Percentiles rank a stretch among this genome's conserved stretches.
Conservation (phyloP, 768 basidiomycete species). For the Podaxis mareebaensis region DNA sequence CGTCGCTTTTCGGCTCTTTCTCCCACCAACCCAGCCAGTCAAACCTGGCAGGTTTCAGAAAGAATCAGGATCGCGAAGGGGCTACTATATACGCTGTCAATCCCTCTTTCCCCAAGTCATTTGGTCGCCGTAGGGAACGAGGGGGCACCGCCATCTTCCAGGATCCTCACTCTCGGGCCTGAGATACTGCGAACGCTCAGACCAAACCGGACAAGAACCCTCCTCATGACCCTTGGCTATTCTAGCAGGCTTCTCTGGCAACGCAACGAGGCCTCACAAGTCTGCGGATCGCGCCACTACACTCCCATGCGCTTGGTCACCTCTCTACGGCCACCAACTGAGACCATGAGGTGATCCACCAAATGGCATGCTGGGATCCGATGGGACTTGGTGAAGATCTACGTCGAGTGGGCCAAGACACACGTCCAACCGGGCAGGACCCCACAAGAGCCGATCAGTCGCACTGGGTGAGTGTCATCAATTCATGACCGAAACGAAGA, state of each 20-base stretch:
- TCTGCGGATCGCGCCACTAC: not conserved
- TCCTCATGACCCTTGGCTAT: not conserved
- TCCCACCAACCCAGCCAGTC: not conserved
- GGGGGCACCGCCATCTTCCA: not conserved
- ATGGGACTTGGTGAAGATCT: not conserved
- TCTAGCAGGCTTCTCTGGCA: not conserved
- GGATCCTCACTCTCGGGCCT: not conserved
- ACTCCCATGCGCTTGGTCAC: not conserved
- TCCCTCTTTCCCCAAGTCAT: not conserved
- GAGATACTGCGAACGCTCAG: not conserved
- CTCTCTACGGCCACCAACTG: not conserved
- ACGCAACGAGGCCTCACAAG: not conserved
- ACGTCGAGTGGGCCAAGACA: not conserved
- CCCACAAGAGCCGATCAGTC: conserved; percentile 10
- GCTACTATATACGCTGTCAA: too few species aligned
- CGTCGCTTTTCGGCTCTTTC: not conserved
- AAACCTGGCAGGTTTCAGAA: not conserved
- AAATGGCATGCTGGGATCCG: not conserved
- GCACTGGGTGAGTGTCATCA: conserved; percentile 2
- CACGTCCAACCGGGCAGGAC: not conserved
- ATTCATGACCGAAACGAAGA: not conserved
- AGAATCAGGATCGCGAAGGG: too few species aligned
- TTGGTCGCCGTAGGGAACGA: not conserved
- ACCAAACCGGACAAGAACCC: not conserved
- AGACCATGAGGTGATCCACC: not conserved